Percentiles rank a stretch among this genome's conserved stretches.
These are phyloP conservation scores for Erodium trifolium DNA, from an alignment of 441 rosid genomes.

Conservation along the genomic window DNA sequence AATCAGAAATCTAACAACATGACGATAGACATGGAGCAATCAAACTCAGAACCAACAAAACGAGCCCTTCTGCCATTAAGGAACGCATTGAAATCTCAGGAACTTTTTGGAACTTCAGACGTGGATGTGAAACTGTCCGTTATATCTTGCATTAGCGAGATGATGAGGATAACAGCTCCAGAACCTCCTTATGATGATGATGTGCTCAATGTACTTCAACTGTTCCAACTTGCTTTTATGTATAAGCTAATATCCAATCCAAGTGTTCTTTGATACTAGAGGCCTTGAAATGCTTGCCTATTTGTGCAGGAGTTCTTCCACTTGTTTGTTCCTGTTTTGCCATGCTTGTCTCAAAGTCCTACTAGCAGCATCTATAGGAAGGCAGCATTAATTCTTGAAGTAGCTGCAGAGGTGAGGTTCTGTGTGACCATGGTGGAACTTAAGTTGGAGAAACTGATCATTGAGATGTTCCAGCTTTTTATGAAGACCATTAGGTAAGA, in stretches of 20 bases:
- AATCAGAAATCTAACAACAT: neutral
- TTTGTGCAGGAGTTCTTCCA: neutral
- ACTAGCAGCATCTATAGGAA: neutral
- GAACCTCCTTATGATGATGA: conserved; percentile 1
- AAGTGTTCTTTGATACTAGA: neutral
- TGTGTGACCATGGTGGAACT: conserved; percentile 62
- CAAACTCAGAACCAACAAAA: neutral
- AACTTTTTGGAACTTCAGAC: conserved; percentile 3
- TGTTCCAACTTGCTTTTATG: neutral
- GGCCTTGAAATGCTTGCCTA: neutral
- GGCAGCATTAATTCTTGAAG: conserved; percentile 2
- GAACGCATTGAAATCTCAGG: neutral
- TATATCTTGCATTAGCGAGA: conserved; percentile 3
- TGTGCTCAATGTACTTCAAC: neutral
- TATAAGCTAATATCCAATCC: neutral
- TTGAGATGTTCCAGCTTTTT: conserved; percentile 46
- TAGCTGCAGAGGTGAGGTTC: conserved; percentile 42
- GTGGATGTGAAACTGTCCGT: neutral
- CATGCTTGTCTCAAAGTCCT: neutral
- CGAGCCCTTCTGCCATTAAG: conserved; percentile 1
- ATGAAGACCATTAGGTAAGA: conserved; percentile 41
- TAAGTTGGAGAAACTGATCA: conserved; percentile 43
- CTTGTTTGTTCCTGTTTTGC: neutral
- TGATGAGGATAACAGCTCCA: conserved; percentile 4
- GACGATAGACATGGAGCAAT: neutral